Evolutionary conservation across 208 protist genomes (phyloP), one percentile per base, ranked within the genome.

Genomic region (Trypanosomatidae sp.): DNA sequence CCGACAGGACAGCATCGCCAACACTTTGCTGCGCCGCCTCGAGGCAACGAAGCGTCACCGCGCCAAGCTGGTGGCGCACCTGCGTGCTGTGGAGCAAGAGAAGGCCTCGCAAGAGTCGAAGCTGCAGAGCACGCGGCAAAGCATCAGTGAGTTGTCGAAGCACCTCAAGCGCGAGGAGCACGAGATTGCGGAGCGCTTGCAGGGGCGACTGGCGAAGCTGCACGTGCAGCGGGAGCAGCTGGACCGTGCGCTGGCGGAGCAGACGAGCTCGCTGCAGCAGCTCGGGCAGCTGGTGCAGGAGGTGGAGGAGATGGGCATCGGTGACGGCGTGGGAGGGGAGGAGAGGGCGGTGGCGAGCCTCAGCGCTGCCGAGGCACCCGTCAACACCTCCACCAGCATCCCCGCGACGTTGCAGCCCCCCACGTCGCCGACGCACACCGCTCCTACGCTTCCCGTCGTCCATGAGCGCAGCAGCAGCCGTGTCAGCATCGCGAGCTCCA

Each of bases 161-260:
- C 83, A 91, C 44, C 73, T 95, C 62, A 82, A 88, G 68, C 74
- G 69, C 17, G 91, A 95, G 74, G 91, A 95, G 78, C 74, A 79
- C 17, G 74, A 85, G 46, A 88, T 88, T 4, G 72, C 80, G 33
- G 64, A 72, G 47, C 71, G 77, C 47, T 69, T 93, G 71, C 74
- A 81, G 41, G 52, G 83, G 43, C 81, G 85, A 43, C 78, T 95
- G 43, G 73, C 64, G 50, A 66, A 79, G 60, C 72, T 92, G 49
- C 85, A 93, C 71, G 62, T 69, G 8, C 85, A 92, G 75, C 85
- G 89, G 25, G 59, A 79, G n/a, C 76, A 91, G 69, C 80, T 94
- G 43, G 83, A 90, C 36, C 67, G 49, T 0, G 67, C 84, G n/a
- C 79, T 91, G 19, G 82, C 44, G 59, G 85, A 86, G 66, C 83